A percentile compares a stretch with the other conserved stretches of the same genome.
Conservation (phyloP, 2,329 filamentous ascomycete species). For the Chaetomiaceae sp. region DNA sequence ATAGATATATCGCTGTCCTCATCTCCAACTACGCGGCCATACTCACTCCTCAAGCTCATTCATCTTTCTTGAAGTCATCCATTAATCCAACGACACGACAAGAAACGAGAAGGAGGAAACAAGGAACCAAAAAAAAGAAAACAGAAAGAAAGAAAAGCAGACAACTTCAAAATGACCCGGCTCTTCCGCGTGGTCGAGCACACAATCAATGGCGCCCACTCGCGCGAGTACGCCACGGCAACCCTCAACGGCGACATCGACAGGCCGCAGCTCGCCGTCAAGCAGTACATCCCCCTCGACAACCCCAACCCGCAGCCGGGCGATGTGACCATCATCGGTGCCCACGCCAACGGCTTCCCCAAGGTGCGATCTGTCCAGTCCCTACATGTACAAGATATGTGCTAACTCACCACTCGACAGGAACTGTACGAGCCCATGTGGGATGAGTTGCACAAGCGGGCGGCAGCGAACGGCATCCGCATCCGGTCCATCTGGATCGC, state of each 20-base stretch:
- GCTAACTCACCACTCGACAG: slow-evolving; percentile 36
- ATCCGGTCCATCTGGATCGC: slow-evolving; percentile 86
- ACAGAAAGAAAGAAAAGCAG: too few species aligned
- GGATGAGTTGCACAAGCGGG: slow-evolving; percentile 66
- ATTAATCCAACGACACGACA: too few species aligned
- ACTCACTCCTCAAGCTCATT: too few species aligned
- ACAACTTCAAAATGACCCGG: slow-evolving; percentile 31
- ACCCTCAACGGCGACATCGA: slow-evolving; percentile 71
- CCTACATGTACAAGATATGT: too few species aligned
- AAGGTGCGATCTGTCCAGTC: slow-evolving; percentile 52
- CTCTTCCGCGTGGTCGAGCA: slow-evolving; percentile 69
- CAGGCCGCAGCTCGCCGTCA: slow-evolving; percentile 67
- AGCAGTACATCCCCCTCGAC: slow-evolving; percentile 78
- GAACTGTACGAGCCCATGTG: slow-evolving; percentile 91
- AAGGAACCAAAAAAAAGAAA: too few species aligned
- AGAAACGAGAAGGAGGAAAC: too few species aligned
- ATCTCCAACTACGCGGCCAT: too few species aligned
- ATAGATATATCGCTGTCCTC: not conserved
- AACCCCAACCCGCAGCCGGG: slow-evolving; percentile 64
- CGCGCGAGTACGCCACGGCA: slow-evolving; percentile 74
- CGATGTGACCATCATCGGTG: slow-evolving; percentile 79
- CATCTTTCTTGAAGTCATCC: too few species aligned
- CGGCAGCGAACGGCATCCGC: slow-evolving; percentile 55
- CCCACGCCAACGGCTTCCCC: slow-evolving; percentile 88
- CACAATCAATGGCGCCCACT: slow-evolving; percentile 66